These are phyloP conservation scores for Curvularia sp. DNA, from an alignment of 2,329 filamentous ascomycete species.

Conservation along the genomic window DNA sequence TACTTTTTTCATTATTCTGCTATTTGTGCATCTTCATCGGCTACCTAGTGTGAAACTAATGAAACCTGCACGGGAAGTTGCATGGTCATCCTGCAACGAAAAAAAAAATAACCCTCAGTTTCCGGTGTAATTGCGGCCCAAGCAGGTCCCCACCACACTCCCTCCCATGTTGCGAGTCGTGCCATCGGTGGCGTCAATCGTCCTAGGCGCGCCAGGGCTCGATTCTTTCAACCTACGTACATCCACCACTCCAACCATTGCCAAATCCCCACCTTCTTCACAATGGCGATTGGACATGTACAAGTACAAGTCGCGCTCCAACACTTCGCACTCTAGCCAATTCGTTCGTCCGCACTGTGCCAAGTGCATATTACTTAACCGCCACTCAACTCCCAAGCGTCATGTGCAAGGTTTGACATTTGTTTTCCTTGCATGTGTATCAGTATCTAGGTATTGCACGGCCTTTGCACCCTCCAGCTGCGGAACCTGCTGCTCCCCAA, in stretches of 20 bases:
- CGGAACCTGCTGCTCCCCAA: background rate
- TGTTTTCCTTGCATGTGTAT: background rate
- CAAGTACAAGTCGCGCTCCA: conserved; percentile 4
- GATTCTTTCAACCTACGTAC: background rate
- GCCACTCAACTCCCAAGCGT: background rate
- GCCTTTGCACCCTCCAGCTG: background rate
- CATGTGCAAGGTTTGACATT: conserved; percentile 9
- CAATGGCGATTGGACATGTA: background rate
- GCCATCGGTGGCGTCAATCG: background rate
- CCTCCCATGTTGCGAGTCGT: background rate
- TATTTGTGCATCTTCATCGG: background rate
- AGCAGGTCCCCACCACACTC: background rate
- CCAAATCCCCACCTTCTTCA: conserved; percentile 7
- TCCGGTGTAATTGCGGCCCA: conserved; percentile 6
- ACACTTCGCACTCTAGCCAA: background rate
- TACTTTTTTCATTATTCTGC: background rate
- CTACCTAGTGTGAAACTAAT: conserved; percentile 1
- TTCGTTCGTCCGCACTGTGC: background rate
- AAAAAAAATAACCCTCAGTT: background rate
- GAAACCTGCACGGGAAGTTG: background rate
- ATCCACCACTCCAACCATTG: background rate
- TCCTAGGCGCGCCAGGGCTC: conserved; percentile 1
- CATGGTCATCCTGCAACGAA: conserved; percentile 2
- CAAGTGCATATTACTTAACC: background rate
- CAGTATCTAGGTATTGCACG: conserved; percentile 4